These are phyloP conservation scores for Aspergillus sp. DNA, from an alignment of 2,329 filamentous ascomycete genomes.

Conservation along the genomic window DNA sequence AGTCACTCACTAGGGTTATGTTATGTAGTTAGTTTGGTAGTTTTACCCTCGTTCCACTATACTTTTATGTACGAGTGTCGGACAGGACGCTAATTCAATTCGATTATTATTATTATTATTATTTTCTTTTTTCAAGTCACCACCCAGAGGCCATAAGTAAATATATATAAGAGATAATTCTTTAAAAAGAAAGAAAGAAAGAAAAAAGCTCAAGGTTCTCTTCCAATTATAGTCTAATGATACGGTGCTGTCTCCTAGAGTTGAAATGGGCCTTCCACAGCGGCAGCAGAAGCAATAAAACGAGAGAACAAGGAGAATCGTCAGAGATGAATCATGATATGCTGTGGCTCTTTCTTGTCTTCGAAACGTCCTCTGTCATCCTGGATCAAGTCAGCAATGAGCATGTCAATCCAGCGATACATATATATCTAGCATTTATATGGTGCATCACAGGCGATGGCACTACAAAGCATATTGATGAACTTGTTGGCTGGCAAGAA, in stretches of 20 bases:
- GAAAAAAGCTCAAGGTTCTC: background rate
- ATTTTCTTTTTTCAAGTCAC: no score
- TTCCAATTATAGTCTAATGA: background rate
- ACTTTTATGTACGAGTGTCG: no score
- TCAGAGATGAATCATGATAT: constrained; percentile 24
- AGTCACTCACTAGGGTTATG: no score
- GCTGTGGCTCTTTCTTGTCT: constrained; percentile 35
- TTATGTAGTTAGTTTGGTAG: no score
- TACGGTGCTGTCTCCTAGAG: background rate
- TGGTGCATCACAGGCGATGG: constrained; percentile 33
- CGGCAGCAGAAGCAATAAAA: background rate
- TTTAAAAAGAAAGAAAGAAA: no score
- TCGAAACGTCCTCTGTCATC: constrained; percentile 36
- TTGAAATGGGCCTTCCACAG: background rate
- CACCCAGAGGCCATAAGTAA: no score
- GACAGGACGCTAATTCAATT: no score
- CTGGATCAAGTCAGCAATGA: constrained; percentile 42
- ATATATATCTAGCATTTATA: constrained; percentile 48
- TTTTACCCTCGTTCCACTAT: no score
- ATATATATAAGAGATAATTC: no score
- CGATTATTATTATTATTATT: no score
- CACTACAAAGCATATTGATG: constrained; percentile 32
- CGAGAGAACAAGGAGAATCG: background rate
- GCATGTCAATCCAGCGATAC: constrained; percentile 47
- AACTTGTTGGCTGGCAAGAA: constrained; percentile 43